A percentile compares a stretch with the other conserved stretches of the same genome.
These are phyloP conservation scores for Calonectria multiphialidica DNA, from an alignment of 2,329 filamentous ascomycete species.

Conservation along the genomic window DNA sequence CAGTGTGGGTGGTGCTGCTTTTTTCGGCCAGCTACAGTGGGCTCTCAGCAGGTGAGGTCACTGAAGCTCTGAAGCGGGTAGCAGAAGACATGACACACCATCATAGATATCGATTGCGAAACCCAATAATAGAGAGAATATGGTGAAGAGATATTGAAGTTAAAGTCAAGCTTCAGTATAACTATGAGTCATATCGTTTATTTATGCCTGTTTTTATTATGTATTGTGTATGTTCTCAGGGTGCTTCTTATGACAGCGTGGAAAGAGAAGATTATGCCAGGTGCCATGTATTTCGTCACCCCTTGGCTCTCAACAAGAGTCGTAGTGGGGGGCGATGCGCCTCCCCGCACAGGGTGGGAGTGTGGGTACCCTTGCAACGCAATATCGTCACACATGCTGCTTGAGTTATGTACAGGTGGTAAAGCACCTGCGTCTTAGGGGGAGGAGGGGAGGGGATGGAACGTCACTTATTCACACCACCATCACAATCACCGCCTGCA, in stretches of 20 bases:
- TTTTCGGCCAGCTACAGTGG: constrained; percentile 6
- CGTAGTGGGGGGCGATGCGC: constrained; percentile 13
- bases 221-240: no score
- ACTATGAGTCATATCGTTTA: no score
- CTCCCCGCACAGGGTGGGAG: constrained; percentile 19
- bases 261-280: no score
- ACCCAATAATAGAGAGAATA: no score
- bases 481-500: not conserved
- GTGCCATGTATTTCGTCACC: no score
- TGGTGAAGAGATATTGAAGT: no score
- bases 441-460: not conserved
- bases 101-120: no score
- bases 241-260: no score
- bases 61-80: not conserved
- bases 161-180: no score
- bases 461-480: constrained; percentile 8
- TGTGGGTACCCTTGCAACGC: constrained; percentile 5
- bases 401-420: constrained; percentile 7
- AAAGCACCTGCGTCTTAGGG: constrained; percentile 9
- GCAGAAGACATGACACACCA: no score
- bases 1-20: not conserved
- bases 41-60: constrained; percentile 6
- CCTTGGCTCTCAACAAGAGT: not conserved
- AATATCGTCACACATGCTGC: constrained; percentile 15
- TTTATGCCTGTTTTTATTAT: no score